A percentile compares a stretch with the other conserved stretches of the same genome.
Evolutionary conservation across 192 early-diverging fungal genomes (phyloP).

Genomic region (Coemansia sp.): DNA sequence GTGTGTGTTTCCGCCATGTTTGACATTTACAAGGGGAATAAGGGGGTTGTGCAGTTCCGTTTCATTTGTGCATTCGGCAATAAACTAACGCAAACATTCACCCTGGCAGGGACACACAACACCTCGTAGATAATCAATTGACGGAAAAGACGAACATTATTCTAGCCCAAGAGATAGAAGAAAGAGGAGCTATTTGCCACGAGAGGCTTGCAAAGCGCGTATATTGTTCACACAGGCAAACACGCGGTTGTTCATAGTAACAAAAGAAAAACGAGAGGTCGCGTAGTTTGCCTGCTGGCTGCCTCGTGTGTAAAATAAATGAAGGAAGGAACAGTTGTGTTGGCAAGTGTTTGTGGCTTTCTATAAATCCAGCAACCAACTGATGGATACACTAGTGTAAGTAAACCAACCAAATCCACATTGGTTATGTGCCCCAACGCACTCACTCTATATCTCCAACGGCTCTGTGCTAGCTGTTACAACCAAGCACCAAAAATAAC

Average conservation of each 20-base stretch:
- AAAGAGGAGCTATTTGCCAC: background rate
- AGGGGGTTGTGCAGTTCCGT: too few species aligned
- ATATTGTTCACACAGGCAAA: background rate
- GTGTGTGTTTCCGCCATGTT: too few species aligned
- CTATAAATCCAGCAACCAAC: too few species aligned
- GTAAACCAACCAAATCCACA: too few species aligned
- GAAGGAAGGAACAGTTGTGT: background rate
- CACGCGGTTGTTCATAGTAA: background rate
- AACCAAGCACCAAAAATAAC: too few species aligned
- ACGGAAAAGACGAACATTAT: background rate
- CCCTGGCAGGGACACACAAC: background rate
- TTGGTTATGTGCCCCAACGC: too few species aligned
- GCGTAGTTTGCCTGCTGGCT: too few species aligned
- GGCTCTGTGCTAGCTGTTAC: too few species aligned
- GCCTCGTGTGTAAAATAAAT: too few species aligned
- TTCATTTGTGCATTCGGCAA: background rate
- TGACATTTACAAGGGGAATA: too few species aligned
- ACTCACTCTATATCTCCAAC: too few species aligned
- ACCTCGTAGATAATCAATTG: background rate
- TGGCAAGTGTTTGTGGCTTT: background rate
- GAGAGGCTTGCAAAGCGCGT: constrained; percentile 10
- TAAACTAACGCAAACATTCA: background rate
- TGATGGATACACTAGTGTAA: too few species aligned
- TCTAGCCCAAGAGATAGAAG: background rate
- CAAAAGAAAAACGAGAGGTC: background rate